Evolutionary conservation across 2,329 filamentous ascomycete genomes (phyloP), one percentile per base, ranked within the genome.

Genomic region (Ploettnerulaceae sp.): DNA sequence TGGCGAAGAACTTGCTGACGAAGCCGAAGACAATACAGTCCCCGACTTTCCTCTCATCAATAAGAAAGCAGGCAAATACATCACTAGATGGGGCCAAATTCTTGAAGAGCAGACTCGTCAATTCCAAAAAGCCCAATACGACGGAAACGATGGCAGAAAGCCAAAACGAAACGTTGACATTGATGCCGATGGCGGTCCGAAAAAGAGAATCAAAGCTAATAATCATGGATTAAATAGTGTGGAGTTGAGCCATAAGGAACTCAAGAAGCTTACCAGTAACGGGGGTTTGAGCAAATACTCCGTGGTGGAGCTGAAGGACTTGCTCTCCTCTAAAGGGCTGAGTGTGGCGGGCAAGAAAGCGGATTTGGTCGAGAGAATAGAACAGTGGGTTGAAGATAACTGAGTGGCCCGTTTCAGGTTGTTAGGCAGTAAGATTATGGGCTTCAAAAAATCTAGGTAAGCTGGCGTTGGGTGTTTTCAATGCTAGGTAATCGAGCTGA

Each of bases 11-110:
- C 70, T 95, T 1, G 90, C 90, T 35, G 72, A 77, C 2, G 77
- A 83, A 39, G 68, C 68, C 1, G 73, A 79, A 11, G 93, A 98
- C 62, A 82, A 85, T 54, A 97, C 93, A 0, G 64, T 87, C 11
- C 93, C 93, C 1, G 88, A 86, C 58, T 89, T 84, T 66, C 84
- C 79, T 57, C 88, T 94, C 56, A 97, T 98, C 45, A 26, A 58
- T 5, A 97, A 94, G 70, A 81, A 91, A 22, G 84, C 86, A 1
- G 90, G 89, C 0, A 77, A 80, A 2, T 87, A 89, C 60, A 76
- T 95, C 7, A 72, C 84, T 35, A 81, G 87, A 25, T 95, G 90
- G 82, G 82, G 86, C 3, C 71, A 78, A 26, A 73, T 76, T 8
- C 72, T 96, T 5, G 77, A 85, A 22, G 67, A 75, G 7, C 79